Base-by-base conservation (phyloP, 805 yeast genomes). In the Debaryomyces maramus region DNA sequence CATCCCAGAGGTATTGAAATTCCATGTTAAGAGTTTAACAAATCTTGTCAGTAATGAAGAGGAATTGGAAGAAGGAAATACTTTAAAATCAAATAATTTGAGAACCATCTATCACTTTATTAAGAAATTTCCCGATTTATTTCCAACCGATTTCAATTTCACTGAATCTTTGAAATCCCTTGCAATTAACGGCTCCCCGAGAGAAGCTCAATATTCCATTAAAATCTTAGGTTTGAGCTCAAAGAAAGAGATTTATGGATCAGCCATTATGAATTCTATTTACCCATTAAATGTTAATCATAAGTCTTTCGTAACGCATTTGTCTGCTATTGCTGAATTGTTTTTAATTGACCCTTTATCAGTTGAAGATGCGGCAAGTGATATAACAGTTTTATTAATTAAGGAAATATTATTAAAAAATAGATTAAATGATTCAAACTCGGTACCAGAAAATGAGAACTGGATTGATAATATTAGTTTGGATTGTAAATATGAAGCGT, bases 131-230 rank as follows among this genome's bases (percentile, higher is more conserved):
- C 73, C 77, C 1, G 77, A 75, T 3, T 61, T 67, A 22, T 61
- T 77, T 14, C 74, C 80, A 3, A 59, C 62, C n/a, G 67, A 70
- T 16, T 67, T 64, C 7, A 52, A 51, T 3, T 78, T 82, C 45
- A 48, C 65, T 11, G 72, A 73, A 6, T 60, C 65, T 10, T 56
- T 88, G 34, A 62, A 68, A 32, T 55, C 61, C 2, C 60, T 82
- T 19, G 76, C 84, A 0, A 46, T 65, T 0, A 48, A 53, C 1
- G 91, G 91, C 0, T 60, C 75, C 2, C 78, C 86, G 1, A 30
- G 52, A 7, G 88, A 83, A 50, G 83, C 91, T 0, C 79, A 72
- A 51, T 85, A 81, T 54, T 74, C 90, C 0, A 63, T 79, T 6
- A 81, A 78, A 52, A 61, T 85, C 5, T 45, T 86, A 6, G 72